These are phyloP conservation scores for Jimgerdemannia lactiflua DNA, from an alignment of 192 early-diverging fungal species.

Conservation along the genomic window DNA sequence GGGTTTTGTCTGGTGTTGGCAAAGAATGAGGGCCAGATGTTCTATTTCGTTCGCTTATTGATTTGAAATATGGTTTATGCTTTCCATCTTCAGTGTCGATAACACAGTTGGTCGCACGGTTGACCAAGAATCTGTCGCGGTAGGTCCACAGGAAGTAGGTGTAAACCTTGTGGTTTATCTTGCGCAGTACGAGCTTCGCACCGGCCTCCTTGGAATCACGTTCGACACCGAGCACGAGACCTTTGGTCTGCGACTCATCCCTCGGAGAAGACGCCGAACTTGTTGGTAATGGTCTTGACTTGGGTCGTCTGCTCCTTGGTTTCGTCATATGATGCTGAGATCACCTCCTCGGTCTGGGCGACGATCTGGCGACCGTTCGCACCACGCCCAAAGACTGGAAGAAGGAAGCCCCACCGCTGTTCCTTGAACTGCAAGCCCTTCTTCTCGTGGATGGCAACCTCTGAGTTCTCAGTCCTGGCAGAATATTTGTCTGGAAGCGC, in stretches of 20 bases:
- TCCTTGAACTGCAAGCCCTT: slow-evolving; percentile 6
- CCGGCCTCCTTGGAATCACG: background rate
- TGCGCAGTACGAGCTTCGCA: background rate
- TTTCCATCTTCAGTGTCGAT: slow-evolving; percentile 30
- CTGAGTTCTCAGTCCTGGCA: background rate
- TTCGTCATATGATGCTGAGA: background rate
- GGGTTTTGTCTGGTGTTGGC: no score
- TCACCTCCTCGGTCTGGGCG: background rate
- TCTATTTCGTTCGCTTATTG: no score
- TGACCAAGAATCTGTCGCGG: slow-evolving; percentile 29
- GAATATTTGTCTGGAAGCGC: background rate
- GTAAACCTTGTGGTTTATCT: background rate
- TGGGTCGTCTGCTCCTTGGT: background rate
- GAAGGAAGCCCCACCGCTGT: slow-evolving; percentile 28
- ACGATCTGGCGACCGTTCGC: background rate
- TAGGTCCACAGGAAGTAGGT: slow-evolving; percentile 27
- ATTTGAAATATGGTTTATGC: background rate
- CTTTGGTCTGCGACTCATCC: background rate
- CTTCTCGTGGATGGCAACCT: background rate
- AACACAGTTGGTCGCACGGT: slow-evolving; percentile 28
- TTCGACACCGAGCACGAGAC: background rate
- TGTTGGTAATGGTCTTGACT: background rate
- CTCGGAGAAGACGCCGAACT: background rate
- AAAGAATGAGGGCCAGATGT: no score
- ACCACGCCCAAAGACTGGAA: slow-evolving; percentile 19